Conservation (phyloP, 1,284 basidiomycete species). For the Earliella scabrosa region DNA sequence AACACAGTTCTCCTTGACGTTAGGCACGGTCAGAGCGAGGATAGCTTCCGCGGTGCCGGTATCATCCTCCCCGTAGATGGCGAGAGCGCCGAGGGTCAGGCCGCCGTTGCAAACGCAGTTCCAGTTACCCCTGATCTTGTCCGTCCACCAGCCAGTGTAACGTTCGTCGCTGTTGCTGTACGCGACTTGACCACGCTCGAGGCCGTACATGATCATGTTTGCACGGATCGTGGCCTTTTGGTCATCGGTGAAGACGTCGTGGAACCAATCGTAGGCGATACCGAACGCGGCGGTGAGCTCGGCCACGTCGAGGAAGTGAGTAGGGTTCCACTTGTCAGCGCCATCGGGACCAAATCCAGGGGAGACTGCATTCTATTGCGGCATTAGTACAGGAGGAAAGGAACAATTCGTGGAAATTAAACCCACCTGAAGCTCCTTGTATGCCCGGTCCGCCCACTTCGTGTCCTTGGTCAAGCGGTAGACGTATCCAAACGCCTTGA, state of each 20-base stretch:
- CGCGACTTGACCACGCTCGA: constrained; percentile 63
- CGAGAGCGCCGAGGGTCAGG: constrained; percentile 87
- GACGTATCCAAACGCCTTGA: constrained; percentile 94
- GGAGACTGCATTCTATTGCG: constrained; percentile 66
- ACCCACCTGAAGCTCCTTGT: constrained; percentile 79
- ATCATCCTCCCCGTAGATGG: constrained; percentile 86
- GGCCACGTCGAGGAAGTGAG: constrained; percentile 93
- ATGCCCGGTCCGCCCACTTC: constrained; percentile 85
- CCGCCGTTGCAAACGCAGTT: constrained; percentile 98
- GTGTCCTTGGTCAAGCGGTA: constrained; percentile 92
- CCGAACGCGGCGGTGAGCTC: constrained; percentile 89
- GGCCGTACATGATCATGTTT: constrained; percentile 83
- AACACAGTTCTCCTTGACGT: constrained; percentile 84
- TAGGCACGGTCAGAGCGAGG: constrained; percentile 70
- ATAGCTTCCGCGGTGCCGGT: constrained; percentile 74
- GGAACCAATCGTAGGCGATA: constrained; percentile 96
- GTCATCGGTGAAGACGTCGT: constrained; percentile 80
- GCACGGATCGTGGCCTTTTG: constrained; percentile 76
- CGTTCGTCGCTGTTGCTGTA: constrained; percentile 47
- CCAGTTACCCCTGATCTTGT: constrained; percentile 83
- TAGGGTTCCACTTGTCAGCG: constrained; percentile 77
- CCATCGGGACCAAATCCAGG: constrained; percentile 63
- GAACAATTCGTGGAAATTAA: too few relatives aligned
- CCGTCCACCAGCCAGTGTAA: constrained; percentile 65
- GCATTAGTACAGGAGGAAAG: too few relatives aligned